Conservation (phyloP, 306 rosid genomes). For the Quercus ilex region DNA sequence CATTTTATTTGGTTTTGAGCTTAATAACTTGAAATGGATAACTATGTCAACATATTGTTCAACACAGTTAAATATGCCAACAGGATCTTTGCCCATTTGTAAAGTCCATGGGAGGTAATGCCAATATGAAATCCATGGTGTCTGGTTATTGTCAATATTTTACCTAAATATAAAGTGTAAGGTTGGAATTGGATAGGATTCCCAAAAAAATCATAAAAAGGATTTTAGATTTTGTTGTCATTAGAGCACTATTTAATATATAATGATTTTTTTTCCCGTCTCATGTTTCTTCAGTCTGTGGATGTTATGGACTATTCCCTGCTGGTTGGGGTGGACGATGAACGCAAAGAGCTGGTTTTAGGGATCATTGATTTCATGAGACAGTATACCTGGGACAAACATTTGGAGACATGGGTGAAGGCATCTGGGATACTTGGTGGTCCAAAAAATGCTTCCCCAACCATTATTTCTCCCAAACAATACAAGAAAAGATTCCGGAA, state of each 20-base stretch:
- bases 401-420: constrained; percentile 97
- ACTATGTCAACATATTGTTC: not conserved
- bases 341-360: constrained; percentile 78
- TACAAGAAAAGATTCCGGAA: constrained; percentile 96
- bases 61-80: not conserved
- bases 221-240: not conserved
- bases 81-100: not conserved
- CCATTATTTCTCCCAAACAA: constrained; percentile 83
- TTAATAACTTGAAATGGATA: too few species aligned
- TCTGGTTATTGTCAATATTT: not conserved
- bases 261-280: not conserved
- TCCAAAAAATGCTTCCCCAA: constrained; percentile 78
- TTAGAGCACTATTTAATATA: not conserved
- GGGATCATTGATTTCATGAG: constrained; percentile 98
- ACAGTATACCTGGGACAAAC: constrained; percentile 99
- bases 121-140: not conserved
- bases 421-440: constrained; percentile 95
- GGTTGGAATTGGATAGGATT: not conserved
- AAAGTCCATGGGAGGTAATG: not conserved
- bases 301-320: constrained; percentile 97
- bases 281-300: constrained; percentile 57
- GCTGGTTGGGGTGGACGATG: constrained; percentile 93
- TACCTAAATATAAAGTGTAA: not conserved
- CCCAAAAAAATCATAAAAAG: not conserved
- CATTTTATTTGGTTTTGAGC: too few species aligned